A percentile compares a stretch with the other conserved stretches of the same genome.
These are phyloP conservation scores for Shiraia bambusicola DNA, from an alignment of 2,329 filamentous ascomycete genomes.

Conservation along the genomic window DNA sequence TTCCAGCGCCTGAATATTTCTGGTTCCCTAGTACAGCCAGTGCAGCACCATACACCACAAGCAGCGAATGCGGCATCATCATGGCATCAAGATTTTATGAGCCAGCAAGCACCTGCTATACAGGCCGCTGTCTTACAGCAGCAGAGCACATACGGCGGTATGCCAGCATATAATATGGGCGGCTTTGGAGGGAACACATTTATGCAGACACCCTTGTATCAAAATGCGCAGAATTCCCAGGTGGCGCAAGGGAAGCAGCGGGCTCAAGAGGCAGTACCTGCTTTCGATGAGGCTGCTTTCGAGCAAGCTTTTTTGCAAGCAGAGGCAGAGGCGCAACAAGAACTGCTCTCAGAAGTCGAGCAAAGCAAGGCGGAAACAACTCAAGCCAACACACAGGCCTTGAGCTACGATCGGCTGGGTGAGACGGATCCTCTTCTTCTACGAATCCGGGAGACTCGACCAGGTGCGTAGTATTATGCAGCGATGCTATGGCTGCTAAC, in stretches of 20 bases:
- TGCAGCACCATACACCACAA: slow-evolving; percentile 49
- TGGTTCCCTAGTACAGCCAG: slow-evolving; percentile 46
- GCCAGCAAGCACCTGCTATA: slow-evolving; percentile 39
- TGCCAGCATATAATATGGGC: slow-evolving; percentile 32
- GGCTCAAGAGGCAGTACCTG: slow-evolving; percentile 40
- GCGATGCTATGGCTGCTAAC: slow-evolving; percentile 17
- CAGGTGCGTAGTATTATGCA: slow-evolving; percentile 32
- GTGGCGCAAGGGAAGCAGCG: slow-evolving; percentile 39
- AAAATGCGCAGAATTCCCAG: slow-evolving; percentile 23
- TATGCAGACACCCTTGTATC: slow-evolving; percentile 24
- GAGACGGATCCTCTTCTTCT: slow-evolving; percentile 35
- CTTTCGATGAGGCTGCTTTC: slow-evolving; percentile 59
- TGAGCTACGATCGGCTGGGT: slow-evolving; percentile 23
- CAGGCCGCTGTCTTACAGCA: slow-evolving; percentile 30
- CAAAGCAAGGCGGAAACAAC: slow-evolving; percentile 16
- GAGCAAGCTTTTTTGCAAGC: slow-evolving; percentile 56
- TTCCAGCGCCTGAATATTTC: slow-evolving; percentile 52
- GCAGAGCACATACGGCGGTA: slow-evolving; percentile 29
- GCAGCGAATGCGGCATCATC: slow-evolving; percentile 37
- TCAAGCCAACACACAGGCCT: slow-evolving; percentile 16
- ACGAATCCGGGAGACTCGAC: slow-evolving; percentile 36
- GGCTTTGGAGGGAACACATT: slow-evolving; percentile 29
- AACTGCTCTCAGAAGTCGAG: slow-evolving; percentile 35
- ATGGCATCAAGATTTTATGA: slow-evolving; percentile 65
- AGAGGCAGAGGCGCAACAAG: slow-evolving; percentile 47